Base-by-base conservation (phyloP, 768 basidiomycete species). In the Clitopilus passeckerianus region DNA sequence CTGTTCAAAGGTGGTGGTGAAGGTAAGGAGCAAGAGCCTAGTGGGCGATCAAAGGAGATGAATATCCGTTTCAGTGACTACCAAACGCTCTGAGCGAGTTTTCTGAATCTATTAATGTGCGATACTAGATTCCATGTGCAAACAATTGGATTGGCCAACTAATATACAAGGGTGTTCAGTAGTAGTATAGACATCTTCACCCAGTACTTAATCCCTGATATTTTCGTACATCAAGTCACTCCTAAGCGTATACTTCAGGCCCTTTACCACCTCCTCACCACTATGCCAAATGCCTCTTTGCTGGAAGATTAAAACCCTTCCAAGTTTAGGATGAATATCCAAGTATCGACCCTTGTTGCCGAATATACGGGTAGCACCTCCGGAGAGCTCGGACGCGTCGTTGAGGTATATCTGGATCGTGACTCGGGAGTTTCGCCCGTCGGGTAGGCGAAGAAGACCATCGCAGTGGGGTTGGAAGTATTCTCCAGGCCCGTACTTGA, bases 381-480 rank as follows among this genome's bases (percentile, higher is more conserved):
- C 78, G 43, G 68, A 61, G 1, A 78, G 58, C 10, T 50, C 46
- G 12, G 46, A 50, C 3, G 46, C 16, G 14, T 74, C 74, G 34
- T 76, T 79, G 7, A 82, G 72, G 57, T 81, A 80, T 7, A 81
- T 68, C 57, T 79, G 78, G n/a, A 80, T 53, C 1, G 79, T 82
- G 1, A 77, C 74, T 14, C 73, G 70, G 0, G 75, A 73, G 34
- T 68, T 70, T 20, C 75, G 70, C 22, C 73, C 75, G 52, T 77
- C 75, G 0, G 74, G 73, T 6, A 76, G 69, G 27, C 71, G 63
- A 6, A 71, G 63, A 10, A 67, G 68, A 1, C 74, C 75, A 60
- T 80, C 79, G 46, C 72, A 73, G 58, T 80, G 77, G 4, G 65
- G 67, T 43, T 65, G 69, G 67, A 80, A 80, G 61, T 72, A 80